Percentiles rank a stretch among this genome's conserved stretches.
Evolutionary conservation across 495 filamentous ascomycete genomes (phyloP).

Genomic region (Achaetomiella virescens): DNA sequence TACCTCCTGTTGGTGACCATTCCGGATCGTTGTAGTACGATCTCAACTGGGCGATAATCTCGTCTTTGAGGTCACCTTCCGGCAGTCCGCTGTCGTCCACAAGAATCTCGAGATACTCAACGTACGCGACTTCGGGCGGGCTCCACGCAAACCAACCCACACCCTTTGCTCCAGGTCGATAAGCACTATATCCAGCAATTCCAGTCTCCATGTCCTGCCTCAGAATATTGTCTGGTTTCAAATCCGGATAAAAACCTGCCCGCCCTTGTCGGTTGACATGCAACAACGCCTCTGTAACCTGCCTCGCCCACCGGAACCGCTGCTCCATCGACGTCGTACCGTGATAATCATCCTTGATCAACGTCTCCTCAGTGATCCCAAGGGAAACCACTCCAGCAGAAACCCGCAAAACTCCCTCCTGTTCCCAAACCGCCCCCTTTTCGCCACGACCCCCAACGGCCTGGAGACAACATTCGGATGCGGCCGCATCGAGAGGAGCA

Average conservation of each 20-base stretch:
- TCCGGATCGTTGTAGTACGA: constrained; percentile 8
- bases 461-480: constrained; percentile 27
- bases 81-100: neutral
- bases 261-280: constrained; percentile 25
- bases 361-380: constrained; percentile 24
- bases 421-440: constrained; percentile 29
- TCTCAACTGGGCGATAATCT: neutral
- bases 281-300: constrained; percentile 26
- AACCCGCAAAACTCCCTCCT: constrained; percentile 31
- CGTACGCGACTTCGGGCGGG: constrained; percentile 30
- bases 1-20: constrained; percentile 1
- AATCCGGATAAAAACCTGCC: constrained; percentile 31
- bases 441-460: constrained; percentile 29
- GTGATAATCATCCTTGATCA: constrained; percentile 8
- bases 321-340: constrained; percentile 6
- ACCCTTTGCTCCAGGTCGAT: constrained; percentile 34
- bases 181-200: constrained; percentile 20
- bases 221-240: constrained; percentile 34
- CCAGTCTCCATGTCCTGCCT: neutral
- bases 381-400: constrained; percentile 25
- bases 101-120: constrained; percentile 27
- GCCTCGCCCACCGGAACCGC: constrained; percentile 25
- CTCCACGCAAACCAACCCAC: constrained; percentile 29
- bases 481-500: constrained; percentile 21
- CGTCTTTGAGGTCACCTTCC: constrained; percentile 4